Percentiles rank a stretch among this genome's conserved stretches.
phyloP scores from a whole-genome alignment of 2,329 filamentous ascomycete species.

The Leptographium wingfieldii region DNA sequence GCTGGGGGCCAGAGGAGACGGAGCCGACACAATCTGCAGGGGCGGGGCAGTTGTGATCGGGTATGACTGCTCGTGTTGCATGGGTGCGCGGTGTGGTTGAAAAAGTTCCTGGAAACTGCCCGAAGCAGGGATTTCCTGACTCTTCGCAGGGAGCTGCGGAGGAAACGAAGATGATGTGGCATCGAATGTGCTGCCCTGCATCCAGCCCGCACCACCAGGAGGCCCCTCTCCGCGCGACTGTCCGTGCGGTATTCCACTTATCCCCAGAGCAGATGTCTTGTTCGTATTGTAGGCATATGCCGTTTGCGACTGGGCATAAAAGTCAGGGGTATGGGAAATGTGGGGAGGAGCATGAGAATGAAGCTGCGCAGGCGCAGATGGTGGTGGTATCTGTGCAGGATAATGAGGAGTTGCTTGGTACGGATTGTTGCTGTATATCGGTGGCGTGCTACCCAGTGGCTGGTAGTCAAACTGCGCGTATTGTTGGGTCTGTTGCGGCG shows the following conservation, averaged over 20 bases:
- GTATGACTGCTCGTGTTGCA: neutral
- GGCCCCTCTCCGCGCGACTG: neutral
- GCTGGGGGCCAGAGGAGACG: neutral
- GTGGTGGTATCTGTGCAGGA: neutral
- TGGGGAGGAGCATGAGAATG: neutral
- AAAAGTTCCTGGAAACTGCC: conserved; percentile 3
- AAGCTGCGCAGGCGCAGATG: neutral
- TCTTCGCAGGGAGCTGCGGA: neutral
- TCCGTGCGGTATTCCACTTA: conserved; percentile 14
- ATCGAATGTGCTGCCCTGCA: neutral
- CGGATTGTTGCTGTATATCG: neutral
- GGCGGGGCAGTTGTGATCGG: neutral
- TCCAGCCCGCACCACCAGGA: neutral
- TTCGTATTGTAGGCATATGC: conserved; percentile 26
- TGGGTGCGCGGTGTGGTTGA: neutral
- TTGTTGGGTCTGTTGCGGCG: neutral
- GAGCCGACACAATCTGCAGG: neutral
- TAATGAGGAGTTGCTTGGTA: neutral
- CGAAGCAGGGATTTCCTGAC: neutral
- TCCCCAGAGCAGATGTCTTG: conserved; percentile 26
- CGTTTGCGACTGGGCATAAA: conserved; percentile 19
- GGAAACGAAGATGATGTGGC: neutral
- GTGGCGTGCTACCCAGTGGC: conserved; percentile 1
- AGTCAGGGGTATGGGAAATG: conserved; percentile 2
- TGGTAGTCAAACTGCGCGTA: conserved; percentile 14